These are phyloP conservation scores for Fusarium dimerum DNA, from an alignment of 2,329 filamentous ascomycete species.

Conservation along the genomic window DNA sequence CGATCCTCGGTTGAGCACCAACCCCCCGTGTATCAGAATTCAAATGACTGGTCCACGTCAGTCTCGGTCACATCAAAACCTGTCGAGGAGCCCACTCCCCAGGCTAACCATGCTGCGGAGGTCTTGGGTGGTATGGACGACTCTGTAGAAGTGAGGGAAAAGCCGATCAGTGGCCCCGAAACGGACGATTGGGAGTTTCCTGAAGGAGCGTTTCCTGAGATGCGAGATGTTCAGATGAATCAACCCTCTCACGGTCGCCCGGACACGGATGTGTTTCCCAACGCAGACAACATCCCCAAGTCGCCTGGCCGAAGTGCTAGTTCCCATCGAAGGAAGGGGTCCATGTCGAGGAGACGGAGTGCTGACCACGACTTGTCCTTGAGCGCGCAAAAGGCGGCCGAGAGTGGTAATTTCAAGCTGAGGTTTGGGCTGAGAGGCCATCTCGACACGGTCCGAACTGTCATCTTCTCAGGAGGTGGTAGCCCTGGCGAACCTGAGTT, in stretches of 20 bases:
- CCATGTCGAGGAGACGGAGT: slow-evolving; percentile 70
- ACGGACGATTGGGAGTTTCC: slow-evolving; percentile 92
- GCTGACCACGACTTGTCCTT: slow-evolving; percentile 65
- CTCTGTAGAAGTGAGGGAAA: slow-evolving; percentile 47
- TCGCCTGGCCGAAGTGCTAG: slow-evolving; percentile 71
- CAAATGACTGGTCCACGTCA: slow-evolving; percentile 38
- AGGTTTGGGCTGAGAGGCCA: slow-evolving; percentile 90
- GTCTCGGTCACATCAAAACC: slow-evolving; percentile 37
- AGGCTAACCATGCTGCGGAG: slow-evolving; percentile 42
- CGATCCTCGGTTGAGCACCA: slow-evolving; percentile 54
- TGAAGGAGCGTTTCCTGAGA: slow-evolving; percentile 67
- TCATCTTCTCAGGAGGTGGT: slow-evolving; percentile 95
- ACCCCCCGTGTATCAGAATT: slow-evolving; percentile 40
- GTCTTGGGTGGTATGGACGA: slow-evolving; percentile 40
- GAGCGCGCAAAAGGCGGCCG: slow-evolving; percentile 59
- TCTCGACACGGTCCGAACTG: slow-evolving; percentile 87
- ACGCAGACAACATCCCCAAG: slow-evolving; percentile 76
- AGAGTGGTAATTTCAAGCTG: slow-evolving; percentile 83
- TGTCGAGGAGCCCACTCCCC: slow-evolving; percentile 36
- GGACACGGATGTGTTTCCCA: slow-evolving; percentile 86
- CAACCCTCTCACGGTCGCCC: slow-evolving; percentile 63
- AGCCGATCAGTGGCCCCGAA: slow-evolving; percentile 49
- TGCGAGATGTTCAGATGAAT: slow-evolving; percentile 46
- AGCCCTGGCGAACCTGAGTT: slow-evolving; percentile 96
- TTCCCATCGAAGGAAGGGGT: slow-evolving; percentile 78